Evolutionary conservation across 169 alveolate species (phyloP).

Genomic region (Besnoitia besnoiti): DNA sequence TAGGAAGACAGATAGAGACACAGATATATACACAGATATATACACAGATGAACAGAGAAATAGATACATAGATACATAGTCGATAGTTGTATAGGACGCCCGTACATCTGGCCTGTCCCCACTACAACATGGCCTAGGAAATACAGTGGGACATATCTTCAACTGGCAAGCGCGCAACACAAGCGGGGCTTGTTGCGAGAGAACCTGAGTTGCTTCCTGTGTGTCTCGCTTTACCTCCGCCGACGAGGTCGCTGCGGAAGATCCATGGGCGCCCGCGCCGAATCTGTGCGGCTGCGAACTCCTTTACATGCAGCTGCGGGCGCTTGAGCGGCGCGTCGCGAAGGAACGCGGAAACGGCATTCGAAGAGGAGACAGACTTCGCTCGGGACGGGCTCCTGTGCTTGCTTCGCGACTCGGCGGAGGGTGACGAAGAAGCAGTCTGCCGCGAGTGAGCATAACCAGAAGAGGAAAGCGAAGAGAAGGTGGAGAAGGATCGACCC

Average conservation of each 20-base stretch:
- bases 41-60: neutral
- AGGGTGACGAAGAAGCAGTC: no score
- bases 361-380: neutral
- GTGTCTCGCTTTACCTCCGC: slow-evolving; percentile 66
- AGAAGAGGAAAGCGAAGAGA: no score
- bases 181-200: no score
- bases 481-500: no score
- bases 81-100: no score
- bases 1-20: no score
- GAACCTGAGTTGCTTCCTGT: no score
- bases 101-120: neutral
- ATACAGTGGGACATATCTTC: no score
- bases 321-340: slow-evolving; percentile 65
- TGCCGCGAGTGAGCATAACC: no score
- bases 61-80: neutral
- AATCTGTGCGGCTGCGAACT: slow-evolving; percentile 57
- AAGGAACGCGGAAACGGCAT: neutral
- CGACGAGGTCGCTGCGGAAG: slow-evolving; percentile 68
- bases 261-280: slow-evolving; percentile 73
- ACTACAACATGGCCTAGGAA: no score
- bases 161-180: no score
- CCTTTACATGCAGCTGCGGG: slow-evolving; percentile 63
- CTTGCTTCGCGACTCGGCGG: no score
- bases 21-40: neutral
- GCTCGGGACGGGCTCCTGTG: neutral